These are phyloP conservation scores for Climacium dendroides DNA, from an alignment of 225 moss, liverwort and hornwort species.

Conservation along the genomic window DNA sequence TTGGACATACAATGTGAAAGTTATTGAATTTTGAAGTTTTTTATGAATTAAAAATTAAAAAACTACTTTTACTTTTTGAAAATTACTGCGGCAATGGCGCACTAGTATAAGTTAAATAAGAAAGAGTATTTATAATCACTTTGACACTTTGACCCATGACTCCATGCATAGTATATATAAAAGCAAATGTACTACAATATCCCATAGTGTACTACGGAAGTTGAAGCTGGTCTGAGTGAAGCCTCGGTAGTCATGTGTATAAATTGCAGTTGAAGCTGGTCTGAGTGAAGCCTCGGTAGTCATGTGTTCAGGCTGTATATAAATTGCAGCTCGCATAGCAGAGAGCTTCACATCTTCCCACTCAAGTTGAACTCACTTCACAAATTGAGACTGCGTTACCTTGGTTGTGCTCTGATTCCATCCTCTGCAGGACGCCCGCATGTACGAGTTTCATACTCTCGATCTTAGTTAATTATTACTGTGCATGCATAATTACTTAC, in stretches of 20 bases:
- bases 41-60: too few relatives aligned
- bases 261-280: not conserved
- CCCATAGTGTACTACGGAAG: not conserved
- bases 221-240: not conserved
- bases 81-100: too few relatives aligned
- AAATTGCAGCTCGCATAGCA: not conserved
- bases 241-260: not conserved
- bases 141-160: not conserved
- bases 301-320: too few relatives aligned
- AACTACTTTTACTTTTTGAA: too few relatives aligned
- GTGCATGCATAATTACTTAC: too few relatives aligned
- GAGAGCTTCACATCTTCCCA: not conserved
- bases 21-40: too few relatives aligned
- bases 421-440: not conserved
- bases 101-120: not conserved
- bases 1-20: too few relatives aligned
- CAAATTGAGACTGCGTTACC: not conserved
- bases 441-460: not conserved
- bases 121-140: not conserved
- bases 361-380: not conserved
- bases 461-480: not conserved
- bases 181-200: not conserved
- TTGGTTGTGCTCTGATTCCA: not conserved
- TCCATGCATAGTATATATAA: not conserved
- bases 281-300: not conserved